Evolutionary conservation across 2,329 filamentous ascomycete genomes (phyloP), one percentile per base, ranked within the genome.

Genomic region (Diplodia intermedia): DNA sequence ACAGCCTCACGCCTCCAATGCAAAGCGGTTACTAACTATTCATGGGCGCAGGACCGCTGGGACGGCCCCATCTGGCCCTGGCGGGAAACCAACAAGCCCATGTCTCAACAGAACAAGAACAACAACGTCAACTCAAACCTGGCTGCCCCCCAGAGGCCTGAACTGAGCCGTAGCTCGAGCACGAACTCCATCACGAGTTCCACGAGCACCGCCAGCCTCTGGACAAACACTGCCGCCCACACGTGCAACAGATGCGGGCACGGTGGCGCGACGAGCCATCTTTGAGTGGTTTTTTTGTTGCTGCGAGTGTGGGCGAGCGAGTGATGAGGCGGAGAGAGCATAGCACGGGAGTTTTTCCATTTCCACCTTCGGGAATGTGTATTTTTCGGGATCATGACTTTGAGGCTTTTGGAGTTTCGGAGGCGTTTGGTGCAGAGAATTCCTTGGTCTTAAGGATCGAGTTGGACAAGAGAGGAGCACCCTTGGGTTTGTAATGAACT

Each of bases 391-490:
- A 40, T 12, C 15, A 55, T 29, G 38, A 47, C 5, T 43, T 54
- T 40, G 4, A 6, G 23, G 33, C 33, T 38, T 47, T 49, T 50
- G 62, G 36, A 43, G 52, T 66, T 52, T n/a, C 50, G 47, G 14
- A 43, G 38, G 62, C 50, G 33, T 55, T 38, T 20, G 12, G 23
- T 26, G 33, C 36, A 38, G 31, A 33, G 33, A 36, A 11, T 36
- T 43, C 50, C 36, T 66, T 55, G 62, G 50, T 66, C 50, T 66
- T 65, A 55, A 66, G 31, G 50, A 66, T 54, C 62, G 62, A 66
- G 36, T 43, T n/a, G 62, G 62, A 66, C 14, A 38, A 23, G 47
- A 38, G n/a, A 50, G 47, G 40, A 11, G 31, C 29, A 61, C 33
- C 12, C 29, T 52, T 49, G 60, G 47, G 7, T 33, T 61, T 63